phyloP scores from a whole-genome alignment of 1,139 yeast species.

The Suzukiozyma palmioleophila region DNA sequence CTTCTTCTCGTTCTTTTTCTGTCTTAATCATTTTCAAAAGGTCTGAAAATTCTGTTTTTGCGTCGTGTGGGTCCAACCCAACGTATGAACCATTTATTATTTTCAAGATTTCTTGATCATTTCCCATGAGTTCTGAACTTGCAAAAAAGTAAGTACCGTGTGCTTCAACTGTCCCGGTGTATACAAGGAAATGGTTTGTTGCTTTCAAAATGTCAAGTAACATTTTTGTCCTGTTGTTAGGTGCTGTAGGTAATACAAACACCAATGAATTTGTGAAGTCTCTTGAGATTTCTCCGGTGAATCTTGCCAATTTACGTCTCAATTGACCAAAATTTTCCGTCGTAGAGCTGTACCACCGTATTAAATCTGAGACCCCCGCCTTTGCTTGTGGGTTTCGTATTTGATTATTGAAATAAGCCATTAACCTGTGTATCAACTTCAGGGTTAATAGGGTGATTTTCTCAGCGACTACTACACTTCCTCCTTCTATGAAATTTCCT shows the following conservation, averaged over 20 bases:
- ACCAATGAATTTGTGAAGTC: conserved; percentile 75
- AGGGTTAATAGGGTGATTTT: conserved; percentile 65
- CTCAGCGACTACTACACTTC: conserved; percentile 77
- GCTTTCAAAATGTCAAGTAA: conserved; percentile 57
- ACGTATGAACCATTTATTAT: conserved; percentile 42
- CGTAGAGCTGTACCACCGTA: conserved; percentile 76
- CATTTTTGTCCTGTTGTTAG: conserved; percentile 48
- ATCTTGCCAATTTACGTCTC: conserved; percentile 79
- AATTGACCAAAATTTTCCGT: conserved; percentile 83
- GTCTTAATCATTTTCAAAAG: conserved; percentile 19
- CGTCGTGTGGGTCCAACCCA: conserved; percentile 32
- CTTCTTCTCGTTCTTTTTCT: conserved; percentile 15
- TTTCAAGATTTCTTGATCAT: conserved; percentile 38
- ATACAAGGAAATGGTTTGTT: conserved; percentile 73
- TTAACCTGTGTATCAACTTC: conserved; percentile 63
- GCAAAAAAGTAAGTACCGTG: conserved; percentile 77
- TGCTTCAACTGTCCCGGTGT: conserved; percentile 68
- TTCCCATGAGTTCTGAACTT: conserved; percentile 50
- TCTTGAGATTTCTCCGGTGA: conserved; percentile 62
- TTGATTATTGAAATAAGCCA: conserved; percentile 70
- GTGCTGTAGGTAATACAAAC: conserved; percentile 49
- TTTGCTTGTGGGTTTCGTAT: conserved; percentile 59
- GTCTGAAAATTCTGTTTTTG: conserved; percentile 26
- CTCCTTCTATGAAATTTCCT: conserved; percentile 75
- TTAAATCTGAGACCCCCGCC: conserved; percentile 48